Conservation (phyloP, 2,329 filamentous ascomycete species). For the Botrytis fabae region DNA sequence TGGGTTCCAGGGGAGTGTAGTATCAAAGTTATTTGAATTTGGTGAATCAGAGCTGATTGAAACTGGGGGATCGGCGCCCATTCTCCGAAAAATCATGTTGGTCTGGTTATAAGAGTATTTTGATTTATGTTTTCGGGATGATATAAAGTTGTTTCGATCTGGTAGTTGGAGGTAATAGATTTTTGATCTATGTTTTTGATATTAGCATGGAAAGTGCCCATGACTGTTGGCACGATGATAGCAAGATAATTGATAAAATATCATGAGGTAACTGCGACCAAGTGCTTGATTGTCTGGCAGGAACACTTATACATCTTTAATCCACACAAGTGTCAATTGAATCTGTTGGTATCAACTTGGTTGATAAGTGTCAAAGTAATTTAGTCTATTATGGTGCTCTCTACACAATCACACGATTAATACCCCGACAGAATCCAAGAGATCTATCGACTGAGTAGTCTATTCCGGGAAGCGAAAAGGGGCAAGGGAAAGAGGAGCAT, state of each 20-base stretch:
- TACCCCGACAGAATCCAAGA: not conserved
- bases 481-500: not conserved
- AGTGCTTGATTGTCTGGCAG: not conserved
- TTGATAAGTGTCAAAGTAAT: no score
- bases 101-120: not conserved
- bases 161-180: not conserved
- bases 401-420: no score
- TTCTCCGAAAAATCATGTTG: no score
- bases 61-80: no score
- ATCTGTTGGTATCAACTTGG: not conserved
- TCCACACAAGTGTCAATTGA: not conserved
- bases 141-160: not conserved
- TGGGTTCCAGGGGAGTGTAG: accelerated
- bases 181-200: not conserved
- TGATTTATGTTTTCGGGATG: not conserved
- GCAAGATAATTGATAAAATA: not conserved
- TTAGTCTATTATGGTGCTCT: no score
- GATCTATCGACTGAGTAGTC: not conserved
- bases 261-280: not conserved
- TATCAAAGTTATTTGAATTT: not conserved
- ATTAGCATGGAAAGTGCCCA: not conserved
- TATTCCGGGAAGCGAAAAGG: not conserved
- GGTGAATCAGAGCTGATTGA: no score
- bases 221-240: not conserved
- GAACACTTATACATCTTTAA: not conserved